Conservation (phyloP, 345 rosid genomes). For the Hibiscus trionum region DNA sequence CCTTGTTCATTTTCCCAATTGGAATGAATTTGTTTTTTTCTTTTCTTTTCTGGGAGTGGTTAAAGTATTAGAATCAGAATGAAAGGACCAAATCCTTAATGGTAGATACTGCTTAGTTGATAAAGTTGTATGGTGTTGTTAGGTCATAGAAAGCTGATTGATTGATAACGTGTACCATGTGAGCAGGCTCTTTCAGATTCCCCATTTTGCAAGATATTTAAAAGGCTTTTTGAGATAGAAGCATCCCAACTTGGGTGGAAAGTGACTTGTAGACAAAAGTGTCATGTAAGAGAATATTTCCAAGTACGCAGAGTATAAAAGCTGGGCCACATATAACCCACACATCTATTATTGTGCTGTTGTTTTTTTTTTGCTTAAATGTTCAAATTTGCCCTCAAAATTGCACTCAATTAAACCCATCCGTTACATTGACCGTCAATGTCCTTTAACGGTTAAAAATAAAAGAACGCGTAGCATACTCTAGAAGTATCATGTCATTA, state of each 20-base stretch:
- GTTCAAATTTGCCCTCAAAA: too few relatives aligned
- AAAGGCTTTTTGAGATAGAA: not conserved
- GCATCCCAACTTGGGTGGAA: not conserved
- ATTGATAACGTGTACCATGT: not conserved
- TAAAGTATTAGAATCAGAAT: not conserved
- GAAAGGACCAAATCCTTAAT: not conserved
- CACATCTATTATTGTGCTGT: not conserved
- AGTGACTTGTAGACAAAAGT: not conserved
- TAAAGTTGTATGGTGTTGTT: not conserved
- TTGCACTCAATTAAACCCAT: too few relatives aligned
- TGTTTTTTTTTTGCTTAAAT: too few relatives aligned
- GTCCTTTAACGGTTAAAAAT: too few relatives aligned
- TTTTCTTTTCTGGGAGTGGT: too few relatives aligned
- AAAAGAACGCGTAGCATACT: too few relatives aligned
- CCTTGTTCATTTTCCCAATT: not conserved
- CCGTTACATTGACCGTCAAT: too few relatives aligned
- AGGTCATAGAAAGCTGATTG: not conserved
- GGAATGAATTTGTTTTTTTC: not conserved
- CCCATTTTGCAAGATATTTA: not conserved
- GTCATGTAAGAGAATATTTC: not conserved
- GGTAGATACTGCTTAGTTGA: too few relatives aligned
- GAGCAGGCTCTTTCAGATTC: not conserved
- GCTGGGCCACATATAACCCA: slow-evolving; percentile 15
- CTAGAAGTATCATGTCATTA: too few relatives aligned
- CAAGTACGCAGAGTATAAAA: not conserved